Evolutionary conservation across 345 rosid genomes (phyloP), one percentile per base, ranked within the genome.

Genomic region (Bruguiera sexangula): DNA sequence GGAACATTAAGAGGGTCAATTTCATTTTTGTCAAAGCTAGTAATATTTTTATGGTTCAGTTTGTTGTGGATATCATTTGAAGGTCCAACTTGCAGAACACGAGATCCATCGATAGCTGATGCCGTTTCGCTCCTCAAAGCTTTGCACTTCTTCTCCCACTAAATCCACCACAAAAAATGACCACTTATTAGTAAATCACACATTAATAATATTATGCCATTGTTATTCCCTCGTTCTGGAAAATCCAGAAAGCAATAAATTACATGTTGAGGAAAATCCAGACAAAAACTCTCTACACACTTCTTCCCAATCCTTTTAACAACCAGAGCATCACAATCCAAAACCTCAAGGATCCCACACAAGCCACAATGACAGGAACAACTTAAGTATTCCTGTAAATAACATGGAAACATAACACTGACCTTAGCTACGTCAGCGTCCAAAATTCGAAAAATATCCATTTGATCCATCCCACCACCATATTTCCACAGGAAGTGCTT

Each of bases 401-500:
- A 31, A 54, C 20, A 32, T 50, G 59, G 67, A 58, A 31, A 58
- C 43, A 21, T 26, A 20, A 52, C 26, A 53, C 36, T 22, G 85
- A 95, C 97, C 89, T 85, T 90, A 64, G 84, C 82, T 43, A 83
- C 73, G 76, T 87, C 84, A 65, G 84, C 75, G 71, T 90, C 87
- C 39, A 61, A 65, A 62, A 92, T 68, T 37, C 84, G 82, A 73
- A 85, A 92, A 67, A 55, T 61, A 43, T 90, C 89, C 16, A 85
- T 26, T 43, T 76, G 24, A 70, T 86, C 92, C 91, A 80, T 87
- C 46, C 78, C 82, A 7, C 86, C 88, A 16, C 89, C 96, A 70
- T 87, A 52, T 73, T 90, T 85, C 92, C 91, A 90, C 26, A 88
- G 58, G 72, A 92, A 95, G 62, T 86, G 92, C 89, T 95, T 92